phyloP scores from a whole-genome alignment of 306 rosid genomes.

The Trichosanthes truncata region DNA sequence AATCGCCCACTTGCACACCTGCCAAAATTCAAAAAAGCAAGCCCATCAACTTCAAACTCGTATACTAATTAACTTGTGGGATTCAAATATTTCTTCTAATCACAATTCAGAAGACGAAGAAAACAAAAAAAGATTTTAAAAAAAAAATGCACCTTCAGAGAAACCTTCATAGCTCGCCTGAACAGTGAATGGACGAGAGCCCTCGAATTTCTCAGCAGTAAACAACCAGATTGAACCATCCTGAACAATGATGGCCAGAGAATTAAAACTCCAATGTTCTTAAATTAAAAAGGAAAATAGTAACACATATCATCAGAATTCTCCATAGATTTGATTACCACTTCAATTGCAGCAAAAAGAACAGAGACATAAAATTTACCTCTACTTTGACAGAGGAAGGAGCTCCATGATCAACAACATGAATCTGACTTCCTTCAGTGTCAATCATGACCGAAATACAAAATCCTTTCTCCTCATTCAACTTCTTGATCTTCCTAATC shows the following conservation, averaged over 20 bases:
- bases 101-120: not conserved
- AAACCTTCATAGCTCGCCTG: slow-evolving; percentile 63
- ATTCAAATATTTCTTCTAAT: not conserved
- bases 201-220: slow-evolving; percentile 52
- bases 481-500: slow-evolving; percentile 58
- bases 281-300: not conserved
- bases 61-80: not conserved
- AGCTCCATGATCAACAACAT: slow-evolving; percentile 83
- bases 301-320: not conserved
- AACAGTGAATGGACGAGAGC: slow-evolving; percentile 65
- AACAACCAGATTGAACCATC: slow-evolving; percentile 70
- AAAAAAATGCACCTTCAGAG: slow-evolving; percentile 41
- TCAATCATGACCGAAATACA: slow-evolving; percentile 84
- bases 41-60: not conserved
- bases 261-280: not conserved
- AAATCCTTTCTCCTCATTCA: slow-evolving; percentile 57
- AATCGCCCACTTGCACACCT: slow-evolving; percentile 73
- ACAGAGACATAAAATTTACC: slow-evolving; percentile 24
- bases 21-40: not conserved
- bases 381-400: slow-evolving; percentile 72
- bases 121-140: too few relatives aligned
- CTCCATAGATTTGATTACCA: not conserved
- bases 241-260: slow-evolving; percentile 27
- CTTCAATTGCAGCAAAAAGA: not conserved
- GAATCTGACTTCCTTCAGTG: slow-evolving; percentile 83